Base-by-base conservation (phyloP, 345 rosid species). In the Angophora floribunda region DNA sequence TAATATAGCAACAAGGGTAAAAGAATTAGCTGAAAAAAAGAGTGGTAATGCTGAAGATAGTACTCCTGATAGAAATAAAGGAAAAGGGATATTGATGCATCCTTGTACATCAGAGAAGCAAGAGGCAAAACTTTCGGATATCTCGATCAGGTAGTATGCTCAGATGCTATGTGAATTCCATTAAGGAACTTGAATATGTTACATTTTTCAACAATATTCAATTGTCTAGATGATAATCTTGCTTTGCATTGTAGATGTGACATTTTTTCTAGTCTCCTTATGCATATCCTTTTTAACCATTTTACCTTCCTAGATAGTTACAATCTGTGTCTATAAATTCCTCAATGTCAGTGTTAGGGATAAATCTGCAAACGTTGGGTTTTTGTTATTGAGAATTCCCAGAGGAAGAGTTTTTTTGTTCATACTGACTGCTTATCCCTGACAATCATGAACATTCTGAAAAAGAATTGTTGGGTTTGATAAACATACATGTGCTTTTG, bases 1-100 rank as follows among this genome's bases (percentile, higher is more conserved):
- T 87, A 95, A 89, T 89, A 96, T 94, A 89, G 95, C 94, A 87
- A 89, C 90, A 51, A 94, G 88, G 91, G 91, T 92, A 85, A 93
- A 92, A 86, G 92, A 91, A 91, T 86, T 86, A 87, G 93, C 90
- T 52, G 93, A 92, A 87, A 84, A 63, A 86, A 89, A 36, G 87
- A 59, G 90, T 85, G 86, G 87, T 53, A 89, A 52, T 85, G 32
- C 65, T 78, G 59, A 55, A 32, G 86, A 87, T 87, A 65, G 55
- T 90, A 93, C 87, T 88, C 89, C 85, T 85, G 70, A 86, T 89
- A 92, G 90, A 90, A 89, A 89, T 86, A 94, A 96, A 92, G 97
- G 96, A 55, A 93, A 93, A 91, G 90, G 91, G 88, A 88, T 90
- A 80, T 87, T 89, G 22, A 45, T 52, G 82, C 90, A 90, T 80